Base-by-base conservation (phyloP, 108 stramenopile genomes). In the Nitzschia palea region DNA sequence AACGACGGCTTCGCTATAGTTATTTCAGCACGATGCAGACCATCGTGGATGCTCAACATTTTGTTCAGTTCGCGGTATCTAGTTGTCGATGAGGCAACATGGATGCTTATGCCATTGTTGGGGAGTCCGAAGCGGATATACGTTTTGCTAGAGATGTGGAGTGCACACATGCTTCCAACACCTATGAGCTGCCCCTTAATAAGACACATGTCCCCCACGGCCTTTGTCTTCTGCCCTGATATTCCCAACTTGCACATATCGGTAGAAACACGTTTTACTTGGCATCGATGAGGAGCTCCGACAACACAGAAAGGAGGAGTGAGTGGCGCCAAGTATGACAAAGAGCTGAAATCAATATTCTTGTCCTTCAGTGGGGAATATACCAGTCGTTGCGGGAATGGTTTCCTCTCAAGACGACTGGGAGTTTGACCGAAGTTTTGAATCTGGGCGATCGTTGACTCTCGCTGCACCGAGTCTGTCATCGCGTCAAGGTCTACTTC, bases 341-440 rank as follows among this genome's bases (percentile, higher is more conserved):
- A 43, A 2, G 87, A 71, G 27, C 80, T 78, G 65, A 94, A 93
- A 69, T 98, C 95, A 50, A 96, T 86, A 31, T 62, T 80, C 33
- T 81, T 82, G 30, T 71, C 81, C 70, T 80, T 81, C 62, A 84
- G 55, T 18, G 82, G 66, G 36, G 58, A 53, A 35, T 74, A 64
- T 10, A 90, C 77, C 33, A 65, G 61, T 44, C 82, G 55, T 44
- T 75, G 76, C 0, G 81, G 89, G 64, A 91, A 91, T 25, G 94
- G 87, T 55, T 78, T 82, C 42, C 87, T 80, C 58, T 90, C 90
- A 15, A 95, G 80, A 35, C 89, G 81, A 64, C 89, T 92, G 29
- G 99, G 99, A 5, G 97, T 98, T 78, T 98, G 98, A 18, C 99
- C 99, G 69, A 98, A 99, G 69, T 98, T 95, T 51, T 93, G 89